Percentiles rank a stretch among this genome's conserved stretches.
These are phyloP conservation scores for Saraca asoca DNA, from an alignment of 331 rosid species.

Conservation along the genomic window DNA sequence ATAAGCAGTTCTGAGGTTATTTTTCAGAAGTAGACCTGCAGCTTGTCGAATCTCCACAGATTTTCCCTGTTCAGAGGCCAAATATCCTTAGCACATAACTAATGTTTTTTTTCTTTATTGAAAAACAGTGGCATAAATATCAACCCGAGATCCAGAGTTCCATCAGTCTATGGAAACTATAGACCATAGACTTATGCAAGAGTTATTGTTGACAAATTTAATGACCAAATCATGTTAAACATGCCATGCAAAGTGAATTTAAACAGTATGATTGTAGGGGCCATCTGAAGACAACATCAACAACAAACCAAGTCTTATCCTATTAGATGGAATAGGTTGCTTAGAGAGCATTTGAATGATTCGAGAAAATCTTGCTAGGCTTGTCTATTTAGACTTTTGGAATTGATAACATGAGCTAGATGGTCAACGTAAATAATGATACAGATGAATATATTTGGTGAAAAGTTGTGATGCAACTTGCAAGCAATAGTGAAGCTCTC, in stretches of 20 bases:
- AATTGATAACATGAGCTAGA: background rate
- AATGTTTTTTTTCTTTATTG: too few relatives aligned
- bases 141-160: constrained; percentile 12
- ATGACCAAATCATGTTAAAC: constrained; percentile 10
- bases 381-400: background rate
- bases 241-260: background rate
- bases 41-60: constrained; percentile 97
- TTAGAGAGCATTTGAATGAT: background rate
- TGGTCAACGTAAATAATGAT: constrained; percentile 6
- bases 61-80: constrained; percentile 61
- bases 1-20: constrained; percentile 71
- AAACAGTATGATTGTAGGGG: background rate
- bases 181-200: background rate
- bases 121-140: constrained; percentile 1
- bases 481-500: background rate
- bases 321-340: too few relatives aligned
- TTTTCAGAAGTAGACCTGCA: constrained; percentile 85
- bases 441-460: background rate
- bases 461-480: background rate
- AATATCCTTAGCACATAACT: background rate
- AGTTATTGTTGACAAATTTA: background rate
- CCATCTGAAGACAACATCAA: background rate
- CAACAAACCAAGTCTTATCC: too few relatives aligned
- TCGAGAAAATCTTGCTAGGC: background rate
- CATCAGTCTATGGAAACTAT: constrained; percentile 17